These are phyloP conservation scores for Dianthus caryophyllus DNA, from an alignment of 148 eudicot genomes.

Conservation along the genomic window DNA sequence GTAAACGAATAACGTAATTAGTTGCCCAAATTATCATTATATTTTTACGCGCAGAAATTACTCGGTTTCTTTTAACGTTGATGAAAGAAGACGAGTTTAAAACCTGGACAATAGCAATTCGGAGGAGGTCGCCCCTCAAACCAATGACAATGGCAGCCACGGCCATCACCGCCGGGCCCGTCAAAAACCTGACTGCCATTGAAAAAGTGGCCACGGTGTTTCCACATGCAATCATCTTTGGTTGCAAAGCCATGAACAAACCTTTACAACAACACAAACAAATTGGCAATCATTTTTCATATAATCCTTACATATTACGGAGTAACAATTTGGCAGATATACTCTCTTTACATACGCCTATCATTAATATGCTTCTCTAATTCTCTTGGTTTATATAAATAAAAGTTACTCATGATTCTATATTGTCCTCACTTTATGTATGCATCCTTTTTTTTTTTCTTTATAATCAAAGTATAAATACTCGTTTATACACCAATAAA, in stretches of 20 bases:
- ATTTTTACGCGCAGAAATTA: not conserved
- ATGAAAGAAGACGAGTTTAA: not conserved
- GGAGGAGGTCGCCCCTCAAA: constrained; percentile 74
- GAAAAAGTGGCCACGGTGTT: constrained; percentile 68
- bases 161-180: constrained; percentile 89
- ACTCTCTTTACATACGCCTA: too few species aligned
- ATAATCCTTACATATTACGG: too few species aligned
- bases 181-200: constrained; percentile 74
- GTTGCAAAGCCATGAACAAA: constrained; percentile 93
- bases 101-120: constrained; percentile 85
- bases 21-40: not conserved
- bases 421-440: too few species aligned
- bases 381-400: too few species aligned
- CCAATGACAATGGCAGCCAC: constrained; percentile 72
- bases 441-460: too few species aligned
- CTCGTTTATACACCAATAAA: too few species aligned
- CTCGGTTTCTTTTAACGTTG: not conserved
- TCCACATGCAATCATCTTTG: constrained; percentile 86
- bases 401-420: too few species aligned
- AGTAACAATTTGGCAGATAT: too few species aligned
- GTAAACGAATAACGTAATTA: constrained; percentile 2
- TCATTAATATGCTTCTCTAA: too few species aligned
- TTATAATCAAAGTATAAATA: too few species aligned
- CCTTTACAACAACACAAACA: constrained; percentile 31
- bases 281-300: too few species aligned